Evolutionary conservation across 345 rosid genomes (phyloP).

Genomic region (Xanthoceras sorbifolium): DNA sequence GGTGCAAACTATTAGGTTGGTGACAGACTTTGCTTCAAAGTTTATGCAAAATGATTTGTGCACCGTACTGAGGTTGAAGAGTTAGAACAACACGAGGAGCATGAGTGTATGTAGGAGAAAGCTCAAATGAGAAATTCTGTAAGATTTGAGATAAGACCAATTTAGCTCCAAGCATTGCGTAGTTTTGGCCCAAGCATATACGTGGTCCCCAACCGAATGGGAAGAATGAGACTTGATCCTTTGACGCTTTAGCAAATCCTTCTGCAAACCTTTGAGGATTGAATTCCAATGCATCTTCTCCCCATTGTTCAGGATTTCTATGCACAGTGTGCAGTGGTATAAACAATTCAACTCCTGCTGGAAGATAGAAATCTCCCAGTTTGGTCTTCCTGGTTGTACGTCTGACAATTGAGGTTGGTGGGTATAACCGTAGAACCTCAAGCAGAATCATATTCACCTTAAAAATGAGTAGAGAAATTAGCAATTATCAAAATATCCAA

Average conservation of each 20-base stretch:
- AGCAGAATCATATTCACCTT: slow-evolving; percentile 57
- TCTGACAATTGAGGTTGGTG: slow-evolving; percentile 47
- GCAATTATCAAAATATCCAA: no score
- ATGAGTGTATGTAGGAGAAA: no score
- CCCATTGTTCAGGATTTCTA: slow-evolving; percentile 58
- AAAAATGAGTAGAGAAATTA: no score
- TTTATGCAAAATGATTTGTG: slow-evolving; percentile 45
- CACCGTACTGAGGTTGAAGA: no score
- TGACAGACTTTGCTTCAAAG: no score
- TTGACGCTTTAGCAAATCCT: slow-evolving; percentile 62
- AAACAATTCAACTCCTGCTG: slow-evolving; percentile 47
- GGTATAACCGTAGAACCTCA: slow-evolving; percentile 64
- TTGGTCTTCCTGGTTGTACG: slow-evolving; percentile 44
- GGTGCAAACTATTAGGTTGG: no score
- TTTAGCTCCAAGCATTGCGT: slow-evolving; percentile 65
- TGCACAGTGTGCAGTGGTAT: slow-evolving; percentile 49
- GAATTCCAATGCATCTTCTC: no score
- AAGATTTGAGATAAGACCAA: slow-evolving; percentile 36
- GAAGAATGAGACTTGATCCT: slow-evolving; percentile 52
- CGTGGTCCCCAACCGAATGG: slow-evolving; percentile 68
- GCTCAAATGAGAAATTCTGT: no score
- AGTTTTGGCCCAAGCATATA: slow-evolving; percentile 67
- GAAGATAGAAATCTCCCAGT: slow-evolving; percentile 56
- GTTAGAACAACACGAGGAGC: no score
- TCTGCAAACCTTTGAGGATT: slow-evolving; percentile 62